phyloP scores from a whole-genome alignment of 2,329 filamentous ascomycete species.

The Pseudogymnoascus sp. region DNA sequence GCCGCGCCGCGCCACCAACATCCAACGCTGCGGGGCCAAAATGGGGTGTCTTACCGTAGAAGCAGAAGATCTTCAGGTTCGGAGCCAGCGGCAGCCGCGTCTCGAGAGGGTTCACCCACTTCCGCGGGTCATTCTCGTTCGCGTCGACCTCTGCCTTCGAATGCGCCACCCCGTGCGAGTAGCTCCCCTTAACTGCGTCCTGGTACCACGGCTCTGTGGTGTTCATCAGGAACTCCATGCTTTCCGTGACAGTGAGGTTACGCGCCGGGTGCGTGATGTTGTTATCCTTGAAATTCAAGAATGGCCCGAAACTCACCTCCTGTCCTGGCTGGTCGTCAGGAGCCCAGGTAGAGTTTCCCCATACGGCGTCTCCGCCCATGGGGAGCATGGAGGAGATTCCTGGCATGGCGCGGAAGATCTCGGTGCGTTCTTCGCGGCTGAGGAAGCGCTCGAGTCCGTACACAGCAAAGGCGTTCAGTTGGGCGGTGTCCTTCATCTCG shows the following conservation, averaged over 20 bases:
- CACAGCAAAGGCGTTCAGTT: slow-evolving; percentile 91
- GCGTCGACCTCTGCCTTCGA: slow-evolving; percentile 71
- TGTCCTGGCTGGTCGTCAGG: slow-evolving; percentile 77
- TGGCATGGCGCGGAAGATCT: slow-evolving; percentile 95
- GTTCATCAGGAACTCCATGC: slow-evolving; percentile 68
- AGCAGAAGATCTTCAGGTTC: slow-evolving; percentile 90
- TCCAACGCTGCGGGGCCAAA: background rate
- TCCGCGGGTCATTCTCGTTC: slow-evolving; percentile 66
- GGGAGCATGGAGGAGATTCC: slow-evolving; percentile 95
- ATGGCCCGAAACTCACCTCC: slow-evolving; percentile 64
- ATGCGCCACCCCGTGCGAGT: slow-evolving; percentile 82
- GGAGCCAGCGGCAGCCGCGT: slow-evolving; percentile 79
- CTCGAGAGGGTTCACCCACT: slow-evolving; percentile 95
- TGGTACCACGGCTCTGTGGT: slow-evolving; percentile 81
- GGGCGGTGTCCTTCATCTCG: slow-evolving; percentile 97
- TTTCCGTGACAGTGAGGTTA: slow-evolving; percentile 76
- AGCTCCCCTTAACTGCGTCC: slow-evolving; percentile 61
- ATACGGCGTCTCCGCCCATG: slow-evolving; percentile 87
- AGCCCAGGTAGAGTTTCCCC: slow-evolving; percentile 81
- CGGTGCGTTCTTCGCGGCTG: slow-evolving; percentile 78
- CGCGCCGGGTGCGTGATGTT: slow-evolving; percentile 55
- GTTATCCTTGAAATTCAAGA: slow-evolving; percentile 71
- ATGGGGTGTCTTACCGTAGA: slow-evolving; percentile 55
- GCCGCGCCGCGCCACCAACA: slow-evolving; percentile 5
- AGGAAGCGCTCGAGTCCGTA: slow-evolving; percentile 96